phyloP scores from a whole-genome alignment of 2,329 filamentous ascomycete genomes.

The Chaetothyriales sp. region DNA sequence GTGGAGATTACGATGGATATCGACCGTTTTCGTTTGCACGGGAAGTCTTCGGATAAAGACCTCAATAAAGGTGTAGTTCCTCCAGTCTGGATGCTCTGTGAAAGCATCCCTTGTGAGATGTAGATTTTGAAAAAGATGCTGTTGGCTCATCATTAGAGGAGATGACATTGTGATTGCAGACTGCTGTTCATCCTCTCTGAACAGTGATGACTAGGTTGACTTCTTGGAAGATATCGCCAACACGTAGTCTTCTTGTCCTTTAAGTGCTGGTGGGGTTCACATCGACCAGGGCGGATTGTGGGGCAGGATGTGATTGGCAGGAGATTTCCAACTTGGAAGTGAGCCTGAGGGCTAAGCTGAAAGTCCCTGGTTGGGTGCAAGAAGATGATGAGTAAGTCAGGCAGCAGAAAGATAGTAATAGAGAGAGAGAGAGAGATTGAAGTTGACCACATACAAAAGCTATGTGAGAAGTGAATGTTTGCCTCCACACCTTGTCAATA shows the following conservation, averaged over 20 bases:
- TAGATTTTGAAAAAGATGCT: not conserved
- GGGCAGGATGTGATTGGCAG: not conserved
- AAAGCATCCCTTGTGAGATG: not conserved
- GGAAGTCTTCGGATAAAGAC: not conserved
- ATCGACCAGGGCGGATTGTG: not conserved
- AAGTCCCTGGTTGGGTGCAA: not conserved
- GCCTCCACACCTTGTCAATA: not conserved
- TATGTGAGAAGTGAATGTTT: not conserved
- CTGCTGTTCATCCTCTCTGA: not conserved
- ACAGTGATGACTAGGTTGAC: not conserved
- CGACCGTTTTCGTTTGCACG: constrained; percentile 17
- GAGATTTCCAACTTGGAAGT: not conserved
- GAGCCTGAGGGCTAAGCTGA: not conserved
- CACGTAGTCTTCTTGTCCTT: not conserved
- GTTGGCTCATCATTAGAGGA: not conserved
- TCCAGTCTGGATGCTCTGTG: not conserved
- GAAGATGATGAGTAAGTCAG: not conserved
- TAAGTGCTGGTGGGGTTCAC: not conserved
- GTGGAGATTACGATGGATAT: constrained; percentile 40
- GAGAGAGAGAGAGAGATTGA: not conserved
- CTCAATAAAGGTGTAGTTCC: not conserved
- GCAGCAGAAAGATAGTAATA: not conserved
- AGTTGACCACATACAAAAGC: not conserved
- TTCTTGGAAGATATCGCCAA: not conserved
- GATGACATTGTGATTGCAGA: not conserved